These are phyloP conservation scores for Exserohilum rostratum DNA, from an alignment of 2,329 filamentous ascomycete species.

Conservation along the genomic window DNA sequence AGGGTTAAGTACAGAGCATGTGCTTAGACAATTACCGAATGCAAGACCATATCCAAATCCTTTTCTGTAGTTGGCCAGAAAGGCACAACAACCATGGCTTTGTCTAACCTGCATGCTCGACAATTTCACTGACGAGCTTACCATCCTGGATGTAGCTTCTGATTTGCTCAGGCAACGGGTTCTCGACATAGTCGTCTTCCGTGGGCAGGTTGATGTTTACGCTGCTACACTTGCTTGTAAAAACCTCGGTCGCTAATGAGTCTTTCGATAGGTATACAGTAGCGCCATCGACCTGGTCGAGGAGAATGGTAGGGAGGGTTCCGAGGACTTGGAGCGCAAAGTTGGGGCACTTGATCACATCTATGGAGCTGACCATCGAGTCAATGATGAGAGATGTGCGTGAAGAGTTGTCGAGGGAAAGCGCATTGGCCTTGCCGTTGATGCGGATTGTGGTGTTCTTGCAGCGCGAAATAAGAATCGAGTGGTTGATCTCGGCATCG, in stretches of 20 bases:
- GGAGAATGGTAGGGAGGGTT: slow-evolving; percentile 80
- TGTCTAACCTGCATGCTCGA: slow-evolving; percentile 81
- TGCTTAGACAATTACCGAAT: background rate
- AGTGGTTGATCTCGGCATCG: slow-evolving; percentile 81
- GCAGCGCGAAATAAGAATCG: slow-evolving; percentile 89
- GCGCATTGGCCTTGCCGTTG: slow-evolving; percentile 93
- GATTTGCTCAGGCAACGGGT: slow-evolving; percentile 88
- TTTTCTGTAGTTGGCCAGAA: background rate
- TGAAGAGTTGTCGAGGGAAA: slow-evolving; percentile 89
- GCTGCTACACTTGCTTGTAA: slow-evolving; percentile 84
- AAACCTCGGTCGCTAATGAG: slow-evolving; percentile 78
- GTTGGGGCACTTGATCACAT: slow-evolving; percentile 93
- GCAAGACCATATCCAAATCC: background rate
- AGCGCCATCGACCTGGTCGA: slow-evolving; percentile 93
- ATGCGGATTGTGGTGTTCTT: slow-evolving; percentile 89
- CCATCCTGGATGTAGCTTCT: slow-evolving; percentile 79
- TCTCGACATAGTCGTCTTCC: slow-evolving; percentile 82
- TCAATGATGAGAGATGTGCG: slow-evolving; percentile 87
- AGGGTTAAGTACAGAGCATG: no score
- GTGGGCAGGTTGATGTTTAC: slow-evolving; percentile 85
- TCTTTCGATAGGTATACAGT: slow-evolving; percentile 85
- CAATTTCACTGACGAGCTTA: slow-evolving; percentile 87
- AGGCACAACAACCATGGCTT: background rate
- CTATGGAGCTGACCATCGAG: slow-evolving; percentile 85
- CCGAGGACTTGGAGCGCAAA: slow-evolving; percentile 94